Conservation (phyloP, 1,139 yeast genomes). For the Kodamaea alishanica region DNA sequence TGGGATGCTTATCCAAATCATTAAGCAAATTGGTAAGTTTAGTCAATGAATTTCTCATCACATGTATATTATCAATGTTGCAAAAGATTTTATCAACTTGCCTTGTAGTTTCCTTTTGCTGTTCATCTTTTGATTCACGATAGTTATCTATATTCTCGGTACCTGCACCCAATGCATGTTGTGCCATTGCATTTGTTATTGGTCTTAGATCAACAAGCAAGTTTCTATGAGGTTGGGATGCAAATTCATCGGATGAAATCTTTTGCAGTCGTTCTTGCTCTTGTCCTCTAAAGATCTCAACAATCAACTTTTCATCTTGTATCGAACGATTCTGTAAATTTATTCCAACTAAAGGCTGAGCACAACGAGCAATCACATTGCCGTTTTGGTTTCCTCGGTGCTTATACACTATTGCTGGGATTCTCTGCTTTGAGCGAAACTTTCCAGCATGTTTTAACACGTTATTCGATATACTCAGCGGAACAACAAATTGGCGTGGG, state of each 20-base stretch:
- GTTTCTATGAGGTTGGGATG: constrained; percentile 51
- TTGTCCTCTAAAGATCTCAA: constrained; percentile 62
- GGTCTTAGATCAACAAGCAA: constrained; percentile 90
- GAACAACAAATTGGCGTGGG: constrained; percentile 67
- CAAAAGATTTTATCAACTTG: constrained; percentile 64
- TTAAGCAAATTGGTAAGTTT: constrained; percentile 60
- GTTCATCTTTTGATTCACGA: constrained; percentile 24
- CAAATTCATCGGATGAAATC: constrained; percentile 4
- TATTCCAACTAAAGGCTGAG: constrained; percentile 91
- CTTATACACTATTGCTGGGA: constrained; percentile 79
- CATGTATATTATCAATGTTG: constrained; percentile 93
- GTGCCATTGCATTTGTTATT: constrained; percentile 92
- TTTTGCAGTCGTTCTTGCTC: constrained; percentile 26
- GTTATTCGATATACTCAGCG: constrained; percentile 72
- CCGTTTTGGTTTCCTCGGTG: constrained; percentile 57
- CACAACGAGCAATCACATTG: constrained; percentile 80
- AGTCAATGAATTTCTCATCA: constrained; percentile 79
- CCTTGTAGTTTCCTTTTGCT: constrained; percentile 9
- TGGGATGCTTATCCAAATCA: constrained; percentile 59
- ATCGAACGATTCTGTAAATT: constrained; percentile 77
- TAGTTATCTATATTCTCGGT: constrained; percentile 90
- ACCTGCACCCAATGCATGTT: constrained; percentile 95
- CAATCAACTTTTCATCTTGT: constrained; percentile 82
- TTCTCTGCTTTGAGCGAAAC: constrained; percentile 78
- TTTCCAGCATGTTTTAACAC: constrained; percentile 79